phyloP scores from a whole-genome alignment of 192 early-diverging fungal genomes.

The Endogone sp. region DNA sequence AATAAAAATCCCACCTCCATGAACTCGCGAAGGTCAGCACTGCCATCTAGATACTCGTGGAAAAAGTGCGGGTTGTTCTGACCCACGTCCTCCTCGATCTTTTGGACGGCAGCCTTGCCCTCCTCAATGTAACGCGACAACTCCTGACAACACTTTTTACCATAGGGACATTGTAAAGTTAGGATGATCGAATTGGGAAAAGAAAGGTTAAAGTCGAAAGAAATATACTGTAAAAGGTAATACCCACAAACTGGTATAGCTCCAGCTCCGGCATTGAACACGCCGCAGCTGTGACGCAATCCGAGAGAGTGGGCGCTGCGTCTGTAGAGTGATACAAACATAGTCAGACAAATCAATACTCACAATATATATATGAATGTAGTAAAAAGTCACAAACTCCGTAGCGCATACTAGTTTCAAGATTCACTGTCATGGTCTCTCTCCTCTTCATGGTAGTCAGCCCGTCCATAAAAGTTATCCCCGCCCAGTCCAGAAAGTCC shows the following conservation, averaged over 20 bases:
- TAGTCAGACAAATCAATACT: background rate
- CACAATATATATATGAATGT: too few species aligned
- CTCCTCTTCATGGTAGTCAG: conserved; percentile 3
- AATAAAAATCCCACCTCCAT: background rate
- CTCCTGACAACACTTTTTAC: conserved; percentile 17
- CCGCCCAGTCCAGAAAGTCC: conserved; percentile 10
- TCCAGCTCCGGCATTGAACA: conserved; percentile 10
- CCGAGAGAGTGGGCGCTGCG: background rate
- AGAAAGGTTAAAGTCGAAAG: background rate
- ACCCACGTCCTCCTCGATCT: conserved; percentile 7
- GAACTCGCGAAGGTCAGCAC: conserved; percentile 1
- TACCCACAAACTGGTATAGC: conserved; percentile 9
- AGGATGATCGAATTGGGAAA: background rate
- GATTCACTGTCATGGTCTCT: background rate
- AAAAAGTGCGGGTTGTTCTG: conserved; percentile 7
- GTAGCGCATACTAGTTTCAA: background rate
- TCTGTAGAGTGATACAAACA: background rate
- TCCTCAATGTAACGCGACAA: conserved; percentile 9
- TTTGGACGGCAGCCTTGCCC: conserved; percentile 6
- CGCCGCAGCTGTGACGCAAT: conserved; percentile 2
- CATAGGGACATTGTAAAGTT: too few species aligned
- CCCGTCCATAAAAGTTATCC: conserved; percentile 16
- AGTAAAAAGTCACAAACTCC: too few species aligned
- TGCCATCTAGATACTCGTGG: conserved; percentile 5
- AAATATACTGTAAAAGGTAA: background rate